phyloP scores from a whole-genome alignment of 75 land plant genomes.

The Pinus albicaulis region DNA sequence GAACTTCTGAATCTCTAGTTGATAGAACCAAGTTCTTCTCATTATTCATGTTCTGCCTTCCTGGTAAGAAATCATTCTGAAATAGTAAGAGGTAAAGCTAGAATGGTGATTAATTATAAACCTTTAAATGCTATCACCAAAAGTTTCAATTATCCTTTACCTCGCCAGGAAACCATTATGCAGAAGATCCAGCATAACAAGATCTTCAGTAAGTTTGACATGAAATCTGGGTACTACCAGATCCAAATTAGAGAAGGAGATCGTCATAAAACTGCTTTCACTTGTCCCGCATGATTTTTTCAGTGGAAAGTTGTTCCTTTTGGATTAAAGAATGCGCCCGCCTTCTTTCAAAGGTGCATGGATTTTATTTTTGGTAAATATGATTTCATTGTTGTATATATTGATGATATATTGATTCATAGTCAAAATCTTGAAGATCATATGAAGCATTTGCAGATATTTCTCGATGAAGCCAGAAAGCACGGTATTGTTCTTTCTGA shows the following conservation, averaged over 20 bases:
- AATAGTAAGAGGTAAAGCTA: not conserved
- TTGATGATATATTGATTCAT: not conserved
- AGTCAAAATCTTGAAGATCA: not conserved
- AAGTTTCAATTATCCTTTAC: not conserved
- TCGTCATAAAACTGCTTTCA: not conserved
- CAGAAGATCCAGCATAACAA: not conserved
- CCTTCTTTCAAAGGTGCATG: not conserved
- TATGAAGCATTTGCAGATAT: not conserved
- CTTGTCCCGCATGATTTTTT: not conserved
- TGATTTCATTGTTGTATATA: not conserved
- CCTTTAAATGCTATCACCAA: not conserved
- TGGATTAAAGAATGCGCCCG: not conserved
- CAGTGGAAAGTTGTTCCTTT: not conserved
- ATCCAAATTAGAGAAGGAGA: not conserved
- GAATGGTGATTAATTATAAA: not conserved
- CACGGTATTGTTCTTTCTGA: not conserved
- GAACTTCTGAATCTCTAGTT: too few species aligned
- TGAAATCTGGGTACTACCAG: not conserved
- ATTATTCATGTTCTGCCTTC: not conserved
- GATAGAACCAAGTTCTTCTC: not conserved
- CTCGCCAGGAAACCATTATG: not conserved
- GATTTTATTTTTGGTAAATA: not conserved
- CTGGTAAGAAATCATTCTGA: not conserved
- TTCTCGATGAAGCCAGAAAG: not conserved
- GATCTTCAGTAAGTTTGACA: not conserved